Conservation (phyloP, 2,329 filamentous ascomycete genomes). For the Cladosporium cucumerinum region DNA sequence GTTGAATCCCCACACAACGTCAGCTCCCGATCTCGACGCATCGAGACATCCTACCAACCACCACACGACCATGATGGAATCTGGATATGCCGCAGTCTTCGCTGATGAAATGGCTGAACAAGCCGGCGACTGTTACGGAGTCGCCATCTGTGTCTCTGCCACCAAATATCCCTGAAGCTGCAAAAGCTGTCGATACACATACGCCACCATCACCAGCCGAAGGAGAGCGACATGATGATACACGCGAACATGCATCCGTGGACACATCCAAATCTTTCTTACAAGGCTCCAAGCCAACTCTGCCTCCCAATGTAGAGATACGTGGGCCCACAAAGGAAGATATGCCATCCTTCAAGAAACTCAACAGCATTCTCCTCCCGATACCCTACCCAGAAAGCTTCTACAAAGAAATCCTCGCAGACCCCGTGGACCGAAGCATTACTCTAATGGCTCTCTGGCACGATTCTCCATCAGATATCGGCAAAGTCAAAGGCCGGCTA, state of each 20-base stretch:
- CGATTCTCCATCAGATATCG: conserved; percentile 36
- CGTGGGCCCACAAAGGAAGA: conserved; percentile 51
- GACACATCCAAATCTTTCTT: background rate
- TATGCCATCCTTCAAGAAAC: conserved; percentile 54
- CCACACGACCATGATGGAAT: conserved; percentile 14
- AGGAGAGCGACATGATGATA: background rate
- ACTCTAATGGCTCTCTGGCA: conserved; percentile 60
- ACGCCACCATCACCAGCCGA: conserved; percentile 10
- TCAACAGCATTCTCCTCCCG: conserved; percentile 58
- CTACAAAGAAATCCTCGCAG: conserved; percentile 58
- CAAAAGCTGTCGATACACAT: background rate
- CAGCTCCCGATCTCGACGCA: conserved; percentile 2
- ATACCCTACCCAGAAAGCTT: conserved; percentile 60
- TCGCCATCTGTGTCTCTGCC: conserved; percentile 14
- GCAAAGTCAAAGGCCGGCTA: conserved; percentile 35
- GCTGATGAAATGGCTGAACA: conserved; percentile 47
- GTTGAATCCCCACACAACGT: conserved; percentile 3
- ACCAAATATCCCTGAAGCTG: background rate
- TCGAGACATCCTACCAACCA: background rate
- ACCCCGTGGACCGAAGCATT: conserved; percentile 50
- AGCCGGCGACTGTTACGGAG: conserved; percentile 37
- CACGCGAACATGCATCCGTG: background rate
- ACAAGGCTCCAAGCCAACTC: conserved; percentile 21
- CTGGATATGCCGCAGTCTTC: conserved; percentile 44
- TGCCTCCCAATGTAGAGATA: conserved; percentile 52